Base-by-base conservation (phyloP, 139 green algal species). In the Closterium sp. region DNA sequence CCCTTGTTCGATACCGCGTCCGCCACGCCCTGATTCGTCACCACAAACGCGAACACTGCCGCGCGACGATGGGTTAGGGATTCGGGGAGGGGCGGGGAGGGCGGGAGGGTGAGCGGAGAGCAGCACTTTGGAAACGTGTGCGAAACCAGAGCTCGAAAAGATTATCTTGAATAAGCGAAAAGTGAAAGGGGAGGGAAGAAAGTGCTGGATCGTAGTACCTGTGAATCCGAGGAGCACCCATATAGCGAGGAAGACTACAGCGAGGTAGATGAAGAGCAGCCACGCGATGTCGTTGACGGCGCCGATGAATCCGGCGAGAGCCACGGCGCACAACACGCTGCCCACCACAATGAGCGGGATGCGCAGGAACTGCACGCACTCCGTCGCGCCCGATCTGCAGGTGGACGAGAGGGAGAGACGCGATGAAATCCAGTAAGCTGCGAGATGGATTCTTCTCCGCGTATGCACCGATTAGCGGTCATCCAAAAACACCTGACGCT, bases 241-340 rank as follows among this genome's bases (percentile, higher is more conserved):
- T 21, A 93, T 64, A 89, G 33, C 31, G 55, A 93, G 23, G 38
- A 91, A 92, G 34, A 93, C 43, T 32, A 87, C n/a, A 34, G 93
- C 23, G 86, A 92, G 64, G 81, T 93, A 92, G 7, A 93, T n/a
- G 28, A 64, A 88, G 23, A 93, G 90, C 32, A 93, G 90, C 31
- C 25, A 43, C 10, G 90, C 21, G 32, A 66, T 87, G 10, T 86
- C 76, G 64, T 86, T 88, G n/a, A 84, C 30, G 31, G 86, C 33
- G 31, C 90, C 90, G 36, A 93, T 35, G 81, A 91, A 93, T 12
- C 90, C 90, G n/a, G 91, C 87, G 33, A 93, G 66, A n/a, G 90
- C n/a, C 28, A 93, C 43, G 31, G 93, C 34, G 30, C 88, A 89
- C n/a, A 93, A 4, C 33, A 87, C 87, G 25, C 28, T 34, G 33